A percentile compares a stretch with the other conserved stretches of the same genome.
Conservation (phyloP, 2,329 filamentous ascomycete species). For the Hypoxylon sp. region DNA sequence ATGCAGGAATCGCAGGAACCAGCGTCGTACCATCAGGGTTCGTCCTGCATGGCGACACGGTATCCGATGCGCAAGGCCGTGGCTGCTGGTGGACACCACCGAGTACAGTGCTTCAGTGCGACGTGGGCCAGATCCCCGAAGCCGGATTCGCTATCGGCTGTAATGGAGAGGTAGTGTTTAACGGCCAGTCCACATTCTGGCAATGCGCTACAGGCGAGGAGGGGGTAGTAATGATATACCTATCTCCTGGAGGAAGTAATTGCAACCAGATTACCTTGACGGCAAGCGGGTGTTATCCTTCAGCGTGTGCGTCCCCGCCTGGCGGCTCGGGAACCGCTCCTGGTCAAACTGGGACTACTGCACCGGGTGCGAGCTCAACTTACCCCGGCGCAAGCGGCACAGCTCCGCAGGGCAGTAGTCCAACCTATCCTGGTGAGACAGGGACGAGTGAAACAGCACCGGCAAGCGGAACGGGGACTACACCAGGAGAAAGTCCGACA, state of each 20-base stretch:
- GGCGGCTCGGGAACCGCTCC: constrained; percentile 22
- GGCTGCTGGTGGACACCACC: constrained; percentile 75
- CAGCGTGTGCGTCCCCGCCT: constrained; percentile 25
- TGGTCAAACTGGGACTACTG: constrained; percentile 15
- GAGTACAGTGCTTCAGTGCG: constrained; percentile 73
- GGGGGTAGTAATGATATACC: constrained; percentile 70
- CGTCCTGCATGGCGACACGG: constrained; percentile 66
- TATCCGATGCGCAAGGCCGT: constrained; percentile 69
- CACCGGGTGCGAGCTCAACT: constrained; percentile 9
- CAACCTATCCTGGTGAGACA: neutral
- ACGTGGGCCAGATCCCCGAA: constrained; percentile 64
- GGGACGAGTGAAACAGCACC: neutral
- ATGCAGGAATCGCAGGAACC: constrained; percentile 63
- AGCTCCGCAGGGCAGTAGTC: constrained; percentile 5
- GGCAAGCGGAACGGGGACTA: neutral
- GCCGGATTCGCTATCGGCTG: constrained; percentile 69
- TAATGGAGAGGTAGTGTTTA: constrained; percentile 65
- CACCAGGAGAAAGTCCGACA: constrained; percentile 9
- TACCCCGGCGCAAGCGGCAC: constrained; percentile 20
- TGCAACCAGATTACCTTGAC: constrained; percentile 65
- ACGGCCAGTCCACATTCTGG: constrained; percentile 69
- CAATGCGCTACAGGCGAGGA: constrained; percentile 69
- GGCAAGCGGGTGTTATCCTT: constrained; percentile 56
- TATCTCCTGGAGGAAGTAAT: constrained; percentile 57
- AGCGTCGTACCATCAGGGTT: constrained; percentile 60